These are phyloP conservation scores for Scopulariopsis brevicaulis DNA, from an alignment of 2,329 filamentous ascomycete species.

Conservation along the genomic window DNA sequence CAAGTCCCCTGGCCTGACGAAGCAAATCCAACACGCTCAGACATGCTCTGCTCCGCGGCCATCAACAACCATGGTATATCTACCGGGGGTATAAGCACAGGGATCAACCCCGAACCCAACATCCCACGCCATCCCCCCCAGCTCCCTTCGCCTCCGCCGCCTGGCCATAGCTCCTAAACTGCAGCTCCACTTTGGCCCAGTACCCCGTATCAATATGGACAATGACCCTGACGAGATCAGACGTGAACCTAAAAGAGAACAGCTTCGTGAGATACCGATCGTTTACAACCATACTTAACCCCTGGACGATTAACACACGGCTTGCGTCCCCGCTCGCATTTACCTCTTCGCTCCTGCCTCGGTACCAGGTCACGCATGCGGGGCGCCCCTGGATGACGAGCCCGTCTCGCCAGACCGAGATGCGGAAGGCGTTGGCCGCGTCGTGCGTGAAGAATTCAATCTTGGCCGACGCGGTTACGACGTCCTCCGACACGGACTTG, in stretches of 20 bases:
- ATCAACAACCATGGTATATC: not conserved
- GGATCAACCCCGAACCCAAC: slow-evolving; percentile 7
- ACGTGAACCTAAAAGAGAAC: slow-evolving; percentile 31
- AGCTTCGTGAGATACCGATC: slow-evolving; percentile 21
- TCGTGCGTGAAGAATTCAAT: slow-evolving; percentile 33
- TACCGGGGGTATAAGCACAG: not conserved
- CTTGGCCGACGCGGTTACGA: slow-evolving; percentile 30
- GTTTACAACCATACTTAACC: slow-evolving; percentile 31
- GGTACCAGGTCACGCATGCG: slow-evolving; percentile 32
- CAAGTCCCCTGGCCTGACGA: too few relatives aligned
- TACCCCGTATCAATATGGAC: slow-evolving; percentile 14
- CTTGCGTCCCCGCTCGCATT: slow-evolving; percentile 17
- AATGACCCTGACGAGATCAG: slow-evolving; percentile 32
- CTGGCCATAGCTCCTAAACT: slow-evolving; percentile 45
- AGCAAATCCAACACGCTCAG: too few relatives aligned
- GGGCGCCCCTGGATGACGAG: slow-evolving; percentile 22
- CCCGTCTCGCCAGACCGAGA: slow-evolving; percentile 12
- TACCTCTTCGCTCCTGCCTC: slow-evolving; percentile 27
- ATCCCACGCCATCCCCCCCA: slow-evolving; percentile 4
- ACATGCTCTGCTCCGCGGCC: too few relatives aligned
- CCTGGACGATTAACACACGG: slow-evolving; percentile 39
- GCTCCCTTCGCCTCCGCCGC: slow-evolving; percentile 31
- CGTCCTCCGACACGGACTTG: slow-evolving; percentile 24
- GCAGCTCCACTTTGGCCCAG: slow-evolving; percentile 31
- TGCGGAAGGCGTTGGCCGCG: slow-evolving; percentile 22